phyloP scores from a whole-genome alignment of 2,329 filamentous ascomycete genomes.

The Clonostachys byssicola region DNA sequence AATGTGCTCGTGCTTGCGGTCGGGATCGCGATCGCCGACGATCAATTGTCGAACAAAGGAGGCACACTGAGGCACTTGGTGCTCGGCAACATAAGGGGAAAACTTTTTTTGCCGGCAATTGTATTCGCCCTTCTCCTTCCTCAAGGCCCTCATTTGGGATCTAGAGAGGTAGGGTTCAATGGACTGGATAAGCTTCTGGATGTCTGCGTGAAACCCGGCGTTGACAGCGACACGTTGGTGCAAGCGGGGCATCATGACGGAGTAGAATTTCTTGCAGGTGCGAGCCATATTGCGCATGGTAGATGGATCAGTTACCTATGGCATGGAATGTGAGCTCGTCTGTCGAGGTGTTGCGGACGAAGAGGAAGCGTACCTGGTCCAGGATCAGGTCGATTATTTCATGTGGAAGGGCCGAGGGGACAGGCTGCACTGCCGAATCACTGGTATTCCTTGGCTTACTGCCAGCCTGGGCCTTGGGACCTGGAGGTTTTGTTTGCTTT shows the following conservation, averaged over 20 bases:
- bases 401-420: constrained; percentile 4
- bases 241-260: constrained; percentile 6
- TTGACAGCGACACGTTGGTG: constrained; percentile 5
- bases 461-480: background rate
- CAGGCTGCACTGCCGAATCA: background rate
- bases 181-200: constrained; percentile 9
- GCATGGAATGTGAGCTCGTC: background rate
- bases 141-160: constrained; percentile 9
- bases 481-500: background rate
- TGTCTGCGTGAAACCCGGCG: constrained; percentile 6
- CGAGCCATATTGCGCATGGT: constrained; percentile 4
- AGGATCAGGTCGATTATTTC: constrained; percentile 10
- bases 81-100: background rate
- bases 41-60: constrained; percentile 5
- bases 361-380: constrained; percentile 1
- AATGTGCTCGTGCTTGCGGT: constrained; percentile 6
- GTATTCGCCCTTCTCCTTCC: constrained; percentile 8
- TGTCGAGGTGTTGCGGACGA: background rate
- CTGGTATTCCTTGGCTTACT: no score
- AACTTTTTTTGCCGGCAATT: constrained; percentile 9
- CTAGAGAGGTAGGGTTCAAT: constrained; percentile 9
- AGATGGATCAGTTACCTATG: background rate
- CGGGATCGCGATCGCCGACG: constrained; percentile 3
- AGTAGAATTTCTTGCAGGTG: constrained; percentile 10
- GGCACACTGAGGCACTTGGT: constrained; percentile 4